Conservation (phyloP, 768 basidiomycete genomes). For the Auricularia heimuer region DNA sequence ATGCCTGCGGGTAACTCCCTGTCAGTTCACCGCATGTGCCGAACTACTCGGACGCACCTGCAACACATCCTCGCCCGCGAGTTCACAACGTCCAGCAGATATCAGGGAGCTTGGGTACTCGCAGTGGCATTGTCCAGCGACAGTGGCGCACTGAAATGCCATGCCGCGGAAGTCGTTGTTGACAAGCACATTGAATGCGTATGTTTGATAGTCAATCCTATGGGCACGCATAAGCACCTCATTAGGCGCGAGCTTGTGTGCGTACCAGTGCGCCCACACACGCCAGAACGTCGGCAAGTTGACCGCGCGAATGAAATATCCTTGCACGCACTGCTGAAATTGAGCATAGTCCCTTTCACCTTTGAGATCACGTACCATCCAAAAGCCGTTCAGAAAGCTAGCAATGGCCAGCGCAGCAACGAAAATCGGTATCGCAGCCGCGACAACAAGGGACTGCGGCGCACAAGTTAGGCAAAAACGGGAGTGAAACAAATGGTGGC, state of each 20-base stretch:
- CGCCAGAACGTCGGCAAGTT: constrained; percentile 51
- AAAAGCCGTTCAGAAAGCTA: constrained; percentile 42
- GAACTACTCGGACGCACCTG: constrained; percentile 4
- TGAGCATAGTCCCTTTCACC: constrained; percentile 23
- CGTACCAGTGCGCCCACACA: constrained; percentile 44
- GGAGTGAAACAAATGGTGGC: neutral
- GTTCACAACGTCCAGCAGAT: constrained; percentile 29
- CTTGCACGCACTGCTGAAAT: constrained; percentile 9
- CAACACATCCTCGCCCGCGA: constrained; percentile 42
- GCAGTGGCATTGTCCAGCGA: constrained; percentile 31
- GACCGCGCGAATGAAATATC: constrained; percentile 38
- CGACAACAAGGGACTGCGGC: constrained; percentile 29
- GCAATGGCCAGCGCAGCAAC: constrained; percentile 49
- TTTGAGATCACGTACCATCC: constrained; percentile 45
- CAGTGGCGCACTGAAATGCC: constrained; percentile 31
- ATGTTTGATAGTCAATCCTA: constrained; percentile 10
- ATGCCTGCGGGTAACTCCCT: constrained; percentile 17
- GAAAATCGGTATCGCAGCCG: constrained; percentile 44
- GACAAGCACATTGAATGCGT: constrained; percentile 18
- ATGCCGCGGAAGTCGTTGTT: constrained; percentile 42
- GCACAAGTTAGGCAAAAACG: neutral
- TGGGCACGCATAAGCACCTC: constrained; percentile 18
- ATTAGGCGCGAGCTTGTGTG: constrained; percentile 29
- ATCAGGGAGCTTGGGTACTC: constrained; percentile 39
- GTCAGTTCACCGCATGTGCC: neutral